phyloP scores from a whole-genome alignment of 352 stramenopile genomes.

The Phytophthora sp. region DNA sequence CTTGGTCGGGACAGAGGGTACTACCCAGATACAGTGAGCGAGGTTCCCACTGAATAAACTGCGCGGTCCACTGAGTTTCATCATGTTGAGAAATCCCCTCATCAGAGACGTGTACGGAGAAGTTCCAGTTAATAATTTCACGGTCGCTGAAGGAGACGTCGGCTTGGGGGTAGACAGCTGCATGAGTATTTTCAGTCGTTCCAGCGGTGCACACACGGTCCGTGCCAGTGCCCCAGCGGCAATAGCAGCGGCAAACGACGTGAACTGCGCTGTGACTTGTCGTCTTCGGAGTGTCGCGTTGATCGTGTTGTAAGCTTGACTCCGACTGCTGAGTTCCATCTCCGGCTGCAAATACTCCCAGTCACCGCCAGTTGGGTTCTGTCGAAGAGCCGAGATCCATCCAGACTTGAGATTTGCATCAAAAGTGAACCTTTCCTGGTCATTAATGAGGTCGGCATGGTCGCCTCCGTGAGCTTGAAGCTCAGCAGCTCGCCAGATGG shows the following conservation, averaged over 20 bases:
- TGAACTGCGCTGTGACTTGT: slow-evolving; percentile 44
- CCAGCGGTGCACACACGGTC: slow-evolving; percentile 72
- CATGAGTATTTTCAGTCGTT: slow-evolving; percentile 86
- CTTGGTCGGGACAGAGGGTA: slow-evolving; percentile 83
- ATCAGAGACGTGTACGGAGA: slow-evolving; percentile 55
- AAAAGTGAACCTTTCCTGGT: slow-evolving; percentile 63
- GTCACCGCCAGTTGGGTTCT: slow-evolving; percentile 69
- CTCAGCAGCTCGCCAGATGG: slow-evolving; percentile 73
- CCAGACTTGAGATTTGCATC: slow-evolving; percentile 73
- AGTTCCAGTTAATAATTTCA: slow-evolving; percentile 9
- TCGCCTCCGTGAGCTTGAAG: slow-evolving; percentile 54
- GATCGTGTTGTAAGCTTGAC: slow-evolving; percentile 30
- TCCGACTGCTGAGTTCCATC: slow-evolving; percentile 29
- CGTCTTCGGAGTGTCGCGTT: slow-evolving; percentile 27
- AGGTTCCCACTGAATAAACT: slow-evolving; percentile 85
- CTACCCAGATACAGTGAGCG: slow-evolving; percentile 79
- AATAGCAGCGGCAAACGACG: slow-evolving; percentile 72
- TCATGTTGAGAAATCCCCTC: slow-evolving; percentile 72
- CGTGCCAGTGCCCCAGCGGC: slow-evolving; percentile 62
- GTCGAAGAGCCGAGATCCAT: slow-evolving; percentile 76
- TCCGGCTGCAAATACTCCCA: slow-evolving; percentile 58
- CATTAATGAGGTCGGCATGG: slow-evolving; percentile 26
- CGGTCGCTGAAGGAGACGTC: slow-evolving; percentile 6
- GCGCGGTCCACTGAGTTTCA: slow-evolving; percentile 57
- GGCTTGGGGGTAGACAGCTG: slow-evolving; percentile 54